Conservation (phyloP, 768 basidiomycete species). For the Pholiota molesta region DNA sequence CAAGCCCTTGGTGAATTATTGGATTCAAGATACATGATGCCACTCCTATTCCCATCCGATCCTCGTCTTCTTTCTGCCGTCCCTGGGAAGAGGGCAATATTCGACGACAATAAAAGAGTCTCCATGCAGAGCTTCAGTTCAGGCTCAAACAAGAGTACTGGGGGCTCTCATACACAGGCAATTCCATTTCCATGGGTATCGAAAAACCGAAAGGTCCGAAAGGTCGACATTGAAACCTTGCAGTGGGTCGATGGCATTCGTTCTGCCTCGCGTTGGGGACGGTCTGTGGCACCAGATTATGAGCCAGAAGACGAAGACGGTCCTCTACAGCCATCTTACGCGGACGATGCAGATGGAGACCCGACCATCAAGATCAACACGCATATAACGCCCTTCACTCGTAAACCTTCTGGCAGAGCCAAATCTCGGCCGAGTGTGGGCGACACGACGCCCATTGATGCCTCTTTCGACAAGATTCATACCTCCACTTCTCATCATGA, state of each 20-base stretch:
- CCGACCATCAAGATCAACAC: constrained; percentile 38
- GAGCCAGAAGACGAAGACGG: constrained; percentile 47
- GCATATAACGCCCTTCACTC: constrained; percentile 64
- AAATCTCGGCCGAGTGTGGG: constrained; percentile 56
- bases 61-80: constrained; percentile 75
- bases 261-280: constrained; percentile 64
- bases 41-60: constrained; percentile 81
- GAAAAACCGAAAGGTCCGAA: constrained; percentile 60
- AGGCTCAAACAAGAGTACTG: constrained; percentile 28
- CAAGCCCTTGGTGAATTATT: constrained; percentile 88
- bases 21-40: constrained; percentile 93
- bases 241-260: constrained; percentile 72
- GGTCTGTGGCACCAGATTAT: constrained; percentile 39
- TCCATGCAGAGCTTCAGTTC: constrained; percentile 23
- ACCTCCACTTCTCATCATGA: constrained; percentile 12
- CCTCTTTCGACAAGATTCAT: constrained; percentile 20
- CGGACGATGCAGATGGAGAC: constrained; percentile 36
- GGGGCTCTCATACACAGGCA: constrained; percentile 38
- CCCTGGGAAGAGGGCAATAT: constrained; percentile 48
- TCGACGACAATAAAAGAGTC: constrained; percentile 30
- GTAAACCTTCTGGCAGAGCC: constrained; percentile 61
- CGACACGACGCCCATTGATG: constrained; percentile 42
- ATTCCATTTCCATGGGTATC: constrained; percentile 61
- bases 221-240: constrained; percentile 60
- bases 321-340: constrained; percentile 12